Evolutionary conservation across 2,329 filamentous ascomycete species (phyloP), one percentile per base, ranked within the genome.

Genomic region (Triangularia setosa): DNA sequence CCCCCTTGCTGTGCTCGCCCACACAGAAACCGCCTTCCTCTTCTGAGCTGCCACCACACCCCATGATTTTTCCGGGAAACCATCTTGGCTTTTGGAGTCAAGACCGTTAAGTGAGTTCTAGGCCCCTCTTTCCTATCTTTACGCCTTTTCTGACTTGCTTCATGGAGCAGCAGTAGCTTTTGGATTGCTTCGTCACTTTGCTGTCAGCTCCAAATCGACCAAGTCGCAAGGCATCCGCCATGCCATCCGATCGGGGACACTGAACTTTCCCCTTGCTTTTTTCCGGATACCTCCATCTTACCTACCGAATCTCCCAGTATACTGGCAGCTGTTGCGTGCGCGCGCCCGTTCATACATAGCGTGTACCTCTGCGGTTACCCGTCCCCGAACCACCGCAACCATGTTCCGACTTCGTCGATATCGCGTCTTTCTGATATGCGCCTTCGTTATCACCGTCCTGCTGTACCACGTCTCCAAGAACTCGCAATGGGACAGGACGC

Each of bases 391-490:
- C 18, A 9, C 40, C 40, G 24, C 52, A 65, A 64, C 56, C 27
- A 87, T 89, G 82, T 75, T 84, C 64, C 84, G 87, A 60, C 80
- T 84, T 67, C 77, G 88, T 70, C 80, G 87, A 73, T 88, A 88
- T 72, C 83, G 87, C 65, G 79, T 87, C 64, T 87, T 88, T 66
- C 74, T 86, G 33, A 73, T 86, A 66, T 82, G 83, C 69, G 81
- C 86, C 62, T 75, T 84, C 66, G 73, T 87, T 63, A 75, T 86
- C 58, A 75, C 86, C 58, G 78, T 89, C 65, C 78, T 85, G 60
- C 75, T 86, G 60, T 83, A 83, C 71, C 82, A 82, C 65, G 74
- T 81, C 63, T 75, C 78, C 44, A 75, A 78, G 63, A 81, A 78
- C 67, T 78, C 79, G 28, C 67, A 72, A 63, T 74, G 74, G 73